phyloP scores from a whole-genome alignment of 768 basidiomycete species.

The Pulveroboletus sp. region DNA sequence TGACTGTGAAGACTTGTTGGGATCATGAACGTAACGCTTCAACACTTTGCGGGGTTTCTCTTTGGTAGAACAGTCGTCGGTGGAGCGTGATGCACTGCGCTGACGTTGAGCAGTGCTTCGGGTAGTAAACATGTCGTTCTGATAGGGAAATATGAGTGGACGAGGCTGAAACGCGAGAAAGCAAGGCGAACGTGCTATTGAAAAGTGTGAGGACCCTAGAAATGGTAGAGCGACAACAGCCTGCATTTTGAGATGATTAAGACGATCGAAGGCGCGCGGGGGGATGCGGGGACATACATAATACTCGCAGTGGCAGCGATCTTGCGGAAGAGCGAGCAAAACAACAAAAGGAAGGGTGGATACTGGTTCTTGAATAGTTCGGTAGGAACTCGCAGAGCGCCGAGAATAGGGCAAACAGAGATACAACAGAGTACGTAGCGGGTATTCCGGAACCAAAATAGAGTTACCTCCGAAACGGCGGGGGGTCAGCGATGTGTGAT shows the following conservation, averaged over 20 bases:
- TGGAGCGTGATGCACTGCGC: conserved; percentile 18
- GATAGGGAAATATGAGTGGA: background rate
- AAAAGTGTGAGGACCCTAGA: conserved; percentile 12
- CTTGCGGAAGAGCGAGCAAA: background rate
- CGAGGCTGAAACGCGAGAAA: background rate
- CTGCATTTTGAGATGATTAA: conserved; percentile 8
- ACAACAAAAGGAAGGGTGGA: background rate
- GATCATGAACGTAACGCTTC: conserved; percentile 13
- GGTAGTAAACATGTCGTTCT: conserved; percentile 18
- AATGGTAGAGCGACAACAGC: conserved; percentile 13
- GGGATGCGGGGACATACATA: conserved; percentile 18
- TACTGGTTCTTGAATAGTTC: background rate
- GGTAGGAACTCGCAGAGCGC: background rate
- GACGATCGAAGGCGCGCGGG: background rate
- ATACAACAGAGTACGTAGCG: conserved; percentile 14
- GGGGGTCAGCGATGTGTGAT: conserved; percentile 9
- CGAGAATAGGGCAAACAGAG: too few species aligned
- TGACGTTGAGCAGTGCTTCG: background rate
- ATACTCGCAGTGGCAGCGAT: conserved; percentile 6
- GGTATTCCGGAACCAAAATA: conserved; percentile 15
- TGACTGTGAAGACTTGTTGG: conserved; percentile 18
- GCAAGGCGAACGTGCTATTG: background rate
- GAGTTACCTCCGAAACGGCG: conserved; percentile 12
- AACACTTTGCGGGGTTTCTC: conserved; percentile 10
- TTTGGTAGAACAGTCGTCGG: conserved; percentile 13